These are phyloP conservation scores for Vachellia pachyceras DNA, from an alignment of 306 rosid species.

Conservation along the genomic window DNA sequence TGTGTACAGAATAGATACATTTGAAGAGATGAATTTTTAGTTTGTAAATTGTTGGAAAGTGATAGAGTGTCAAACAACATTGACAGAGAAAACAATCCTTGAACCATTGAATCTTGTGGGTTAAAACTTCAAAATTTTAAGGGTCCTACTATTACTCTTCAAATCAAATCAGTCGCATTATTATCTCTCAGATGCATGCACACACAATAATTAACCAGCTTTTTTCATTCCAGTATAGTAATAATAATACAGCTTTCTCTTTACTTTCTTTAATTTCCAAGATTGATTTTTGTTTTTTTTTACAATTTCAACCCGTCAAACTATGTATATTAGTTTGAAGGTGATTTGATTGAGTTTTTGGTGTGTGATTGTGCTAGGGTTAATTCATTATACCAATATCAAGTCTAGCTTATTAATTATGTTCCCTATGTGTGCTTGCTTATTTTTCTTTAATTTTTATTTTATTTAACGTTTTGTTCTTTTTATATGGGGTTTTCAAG, in stretches of 20 bases:
- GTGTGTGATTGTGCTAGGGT: not conserved
- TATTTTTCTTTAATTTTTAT: no score
- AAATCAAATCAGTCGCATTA: constrained; percentile 16
- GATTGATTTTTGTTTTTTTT: no score
- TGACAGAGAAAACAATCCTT: constrained; percentile 43
- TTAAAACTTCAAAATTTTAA: constrained; percentile 40
- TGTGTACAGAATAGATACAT: not conserved
- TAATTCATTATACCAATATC: not conserved
- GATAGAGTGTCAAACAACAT: constrained; percentile 22
- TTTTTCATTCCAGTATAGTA: not conserved
- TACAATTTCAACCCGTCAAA: not conserved
- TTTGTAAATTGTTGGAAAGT: constrained; percentile 30
- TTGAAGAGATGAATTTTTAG: constrained; percentile 16
- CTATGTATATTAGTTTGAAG: not conserved
- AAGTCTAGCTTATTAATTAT: no score
- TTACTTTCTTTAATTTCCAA: no score
- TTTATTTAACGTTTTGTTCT: not conserved
- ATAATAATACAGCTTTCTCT: no score
- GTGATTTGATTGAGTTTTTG: not conserved
- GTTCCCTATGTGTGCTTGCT: not conserved
- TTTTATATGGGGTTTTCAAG: not conserved
- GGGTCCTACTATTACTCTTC: constrained; percentile 47
- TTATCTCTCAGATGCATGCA: constrained; percentile 48
- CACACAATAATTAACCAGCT: constrained; percentile 22
- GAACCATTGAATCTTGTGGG: constrained; percentile 38